Evolutionary conservation across 2,329 filamentous ascomycete species (phyloP), one percentile per base, ranked within the genome.

Genomic region (Clonostachys sp.): DNA sequence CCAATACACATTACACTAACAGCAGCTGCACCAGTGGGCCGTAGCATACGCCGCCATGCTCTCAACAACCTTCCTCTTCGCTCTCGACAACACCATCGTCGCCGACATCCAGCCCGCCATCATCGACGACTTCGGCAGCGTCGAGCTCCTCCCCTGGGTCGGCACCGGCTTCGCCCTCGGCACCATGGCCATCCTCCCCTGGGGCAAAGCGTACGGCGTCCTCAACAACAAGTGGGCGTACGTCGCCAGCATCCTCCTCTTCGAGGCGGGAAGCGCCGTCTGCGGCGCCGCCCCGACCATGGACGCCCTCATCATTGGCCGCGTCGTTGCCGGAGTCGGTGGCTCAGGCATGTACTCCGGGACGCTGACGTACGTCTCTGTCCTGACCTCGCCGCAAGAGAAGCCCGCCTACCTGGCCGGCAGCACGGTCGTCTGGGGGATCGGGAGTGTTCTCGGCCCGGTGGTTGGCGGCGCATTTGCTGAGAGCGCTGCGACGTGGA

Each of bases 1-100:
- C 9, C 24, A 30, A 30, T 30, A 5, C 24, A 30, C 24, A 10
- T 5, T 30, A 10, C 8, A 5, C 24, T 30, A 30, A 30, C 24
- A 10, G 2, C 3, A 30, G 9, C 24, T 10, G 8, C 24, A 30
- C 24, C 41, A 53, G 51, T 53, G 53, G 53, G 46, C 43, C 4
- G 6, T 51, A 12, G 48, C 46, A 8, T 49, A 48, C 43, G n/a
- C 41, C 2, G 44, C 51, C 35, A 50, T 55, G 40, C 48, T 50
- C 33, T 49, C 45, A 5, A 48, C 51, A 1, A 47, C 42, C 16
- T 53, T 73, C 24, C 67, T 76, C 5, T 74, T 74, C 52, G 64
- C 66, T 12, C 61, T 74, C 34, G 70, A 73, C 58, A 75, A 69
- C 45, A 79, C 75, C 5, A 73, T 80, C 41, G 65, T 30, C 24